These are phyloP conservation scores for Blastobotrys raffinosifermentans DNA, from an alignment of 1,139 yeast genomes.

Conservation along the genomic window DNA sequence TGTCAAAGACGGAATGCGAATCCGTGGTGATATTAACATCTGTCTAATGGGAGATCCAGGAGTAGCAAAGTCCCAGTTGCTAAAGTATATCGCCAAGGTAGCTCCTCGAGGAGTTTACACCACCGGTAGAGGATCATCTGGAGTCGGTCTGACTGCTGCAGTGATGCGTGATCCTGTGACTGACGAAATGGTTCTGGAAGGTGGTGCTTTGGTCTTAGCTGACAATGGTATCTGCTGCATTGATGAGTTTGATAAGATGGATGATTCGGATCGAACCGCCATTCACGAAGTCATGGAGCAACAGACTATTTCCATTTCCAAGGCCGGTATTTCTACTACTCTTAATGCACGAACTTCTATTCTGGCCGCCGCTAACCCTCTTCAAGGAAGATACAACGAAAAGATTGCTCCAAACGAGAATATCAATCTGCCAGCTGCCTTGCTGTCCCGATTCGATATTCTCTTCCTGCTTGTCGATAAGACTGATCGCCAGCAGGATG, in stretches of 20 bases:
- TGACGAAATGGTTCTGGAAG: conserved; percentile 97
- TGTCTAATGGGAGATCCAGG: conserved; percentile 99
- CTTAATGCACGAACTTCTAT: conserved; percentile 94
- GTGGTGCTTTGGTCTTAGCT: conserved; percentile 95
- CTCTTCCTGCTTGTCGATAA: conserved; percentile 81
- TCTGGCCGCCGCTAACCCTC: conserved; percentile 96
- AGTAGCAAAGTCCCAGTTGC: conserved; percentile 95
- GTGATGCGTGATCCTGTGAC: conserved; percentile 98
- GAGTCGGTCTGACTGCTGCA: conserved; percentile 98
- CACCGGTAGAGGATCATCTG: conserved; percentile 98
- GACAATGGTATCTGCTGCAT: conserved; percentile 98
- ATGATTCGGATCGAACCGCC: conserved; percentile 93
- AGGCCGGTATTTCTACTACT: conserved; percentile 97
- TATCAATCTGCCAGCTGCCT: conserved; percentile 94
- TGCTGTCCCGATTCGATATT: conserved; percentile 90
- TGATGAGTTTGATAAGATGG: conserved; percentile 99
- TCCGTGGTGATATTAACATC: conserved; percentile 95
- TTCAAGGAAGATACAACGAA: conserved; percentile 92
- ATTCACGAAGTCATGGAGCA: conserved; percentile 99
- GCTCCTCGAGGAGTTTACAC: conserved; percentile 98
- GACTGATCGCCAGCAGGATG: conserved; percentile 77
- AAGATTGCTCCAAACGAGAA: conserved; percentile 88
- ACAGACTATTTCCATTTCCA: conserved; percentile 94
- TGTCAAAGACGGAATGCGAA: conserved; percentile 93
- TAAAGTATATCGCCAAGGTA: conserved; percentile 84